Evolutionary conservation across 176 grass and related monocot genomes (phyloP).

Genomic region (Lolium rigidum): DNA sequence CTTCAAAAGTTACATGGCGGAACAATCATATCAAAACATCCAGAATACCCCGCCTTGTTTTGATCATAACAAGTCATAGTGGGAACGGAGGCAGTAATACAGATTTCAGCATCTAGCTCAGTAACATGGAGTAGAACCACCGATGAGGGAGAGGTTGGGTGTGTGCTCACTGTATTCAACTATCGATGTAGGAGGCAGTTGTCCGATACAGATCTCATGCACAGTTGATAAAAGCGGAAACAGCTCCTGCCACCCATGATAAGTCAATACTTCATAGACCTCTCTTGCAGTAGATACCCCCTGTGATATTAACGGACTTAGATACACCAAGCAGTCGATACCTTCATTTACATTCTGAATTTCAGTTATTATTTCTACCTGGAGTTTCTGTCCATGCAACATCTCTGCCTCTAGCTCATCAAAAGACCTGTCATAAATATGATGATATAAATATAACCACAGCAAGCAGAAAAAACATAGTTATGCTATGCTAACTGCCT

Average conservation of each 20-base stretch:
- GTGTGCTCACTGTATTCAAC: slow-evolving; percentile 81
- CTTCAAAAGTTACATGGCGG: slow-evolving; percentile 25
- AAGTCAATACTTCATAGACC: slow-evolving; percentile 82
- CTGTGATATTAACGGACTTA: slow-evolving; percentile 48
- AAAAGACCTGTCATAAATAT: slow-evolving; percentile 69
- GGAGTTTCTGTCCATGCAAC: slow-evolving; percentile 89
- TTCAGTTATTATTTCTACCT: slow-evolving; percentile 42
- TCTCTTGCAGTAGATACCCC: slow-evolving; percentile 88
- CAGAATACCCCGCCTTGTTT: slow-evolving; percentile 26
- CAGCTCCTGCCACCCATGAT: slow-evolving; percentile 75
- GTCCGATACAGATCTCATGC: slow-evolving; percentile 84
- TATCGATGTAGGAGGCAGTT: slow-evolving; percentile 80
- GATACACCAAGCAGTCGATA: not conserved
- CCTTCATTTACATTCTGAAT: not conserved
- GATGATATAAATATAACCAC: slow-evolving; percentile 19
- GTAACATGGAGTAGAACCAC: slow-evolving; percentile 56
- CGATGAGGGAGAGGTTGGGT: slow-evolving; percentile 55
- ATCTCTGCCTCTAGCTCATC: slow-evolving; percentile 90
- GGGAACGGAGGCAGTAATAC: slow-evolving; percentile 31
- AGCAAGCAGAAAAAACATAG: not conserved
- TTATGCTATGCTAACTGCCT: not conserved
- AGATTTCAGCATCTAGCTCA: slow-evolving; percentile 43
- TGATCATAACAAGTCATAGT: slow-evolving; percentile 37
- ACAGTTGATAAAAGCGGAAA: slow-evolving; percentile 83
- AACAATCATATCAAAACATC: slow-evolving; percentile 35